Conservation (phyloP, 352 stramenopile genomes). For the Phytophthora pini region DNA sequence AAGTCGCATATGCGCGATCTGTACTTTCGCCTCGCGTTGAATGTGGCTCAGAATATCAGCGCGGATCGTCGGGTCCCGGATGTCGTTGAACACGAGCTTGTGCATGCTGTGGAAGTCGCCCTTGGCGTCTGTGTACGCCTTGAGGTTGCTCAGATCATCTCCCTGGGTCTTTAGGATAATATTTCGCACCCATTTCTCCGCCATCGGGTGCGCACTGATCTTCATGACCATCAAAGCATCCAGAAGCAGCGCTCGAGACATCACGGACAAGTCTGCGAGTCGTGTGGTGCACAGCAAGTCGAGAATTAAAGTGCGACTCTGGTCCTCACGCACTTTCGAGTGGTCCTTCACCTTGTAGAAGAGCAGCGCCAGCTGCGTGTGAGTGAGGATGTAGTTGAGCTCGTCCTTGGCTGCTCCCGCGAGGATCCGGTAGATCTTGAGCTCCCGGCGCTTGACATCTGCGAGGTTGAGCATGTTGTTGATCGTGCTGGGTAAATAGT, state of each 20-base stretch:
- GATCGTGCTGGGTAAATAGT: slow-evolving; percentile 86
- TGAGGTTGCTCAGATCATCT: slow-evolving; percentile 96
- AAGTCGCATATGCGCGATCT: slow-evolving; percentile 95
- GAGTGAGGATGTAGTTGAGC: slow-evolving; percentile 97
- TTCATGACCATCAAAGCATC: slow-evolving; percentile 98
- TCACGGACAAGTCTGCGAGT: slow-evolving; percentile 91
- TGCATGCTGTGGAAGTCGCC: slow-evolving; percentile 97
- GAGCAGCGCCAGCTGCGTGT: slow-evolving; percentile 94
- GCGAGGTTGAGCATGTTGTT: slow-evolving; percentile 89
- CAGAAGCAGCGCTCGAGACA: slow-evolving; percentile 91
- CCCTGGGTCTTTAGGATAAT: slow-evolving; percentile 96
- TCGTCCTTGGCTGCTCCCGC: slow-evolving; percentile 94
- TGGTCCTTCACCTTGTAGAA: slow-evolving; percentile 99
- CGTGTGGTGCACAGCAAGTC: slow-evolving; percentile 94
- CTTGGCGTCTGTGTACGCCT: slow-evolving; percentile 96
- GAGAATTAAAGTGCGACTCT: slow-evolving; percentile 93
- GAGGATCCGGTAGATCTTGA: slow-evolving; percentile 96
- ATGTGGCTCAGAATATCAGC: slow-evolving; percentile 97
- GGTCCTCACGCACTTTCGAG: slow-evolving; percentile 67
- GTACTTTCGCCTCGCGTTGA: slow-evolving; percentile 91
- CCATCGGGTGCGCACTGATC: slow-evolving; percentile 92
- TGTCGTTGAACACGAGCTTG: slow-evolving; percentile 98
- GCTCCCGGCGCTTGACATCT: slow-evolving; percentile 86
- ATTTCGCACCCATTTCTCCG: slow-evolving; percentile 97
- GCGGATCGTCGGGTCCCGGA: slow-evolving; percentile 81